phyloP scores from a whole-genome alignment of 768 basidiomycete species.

The Clavulina sp. region DNA sequence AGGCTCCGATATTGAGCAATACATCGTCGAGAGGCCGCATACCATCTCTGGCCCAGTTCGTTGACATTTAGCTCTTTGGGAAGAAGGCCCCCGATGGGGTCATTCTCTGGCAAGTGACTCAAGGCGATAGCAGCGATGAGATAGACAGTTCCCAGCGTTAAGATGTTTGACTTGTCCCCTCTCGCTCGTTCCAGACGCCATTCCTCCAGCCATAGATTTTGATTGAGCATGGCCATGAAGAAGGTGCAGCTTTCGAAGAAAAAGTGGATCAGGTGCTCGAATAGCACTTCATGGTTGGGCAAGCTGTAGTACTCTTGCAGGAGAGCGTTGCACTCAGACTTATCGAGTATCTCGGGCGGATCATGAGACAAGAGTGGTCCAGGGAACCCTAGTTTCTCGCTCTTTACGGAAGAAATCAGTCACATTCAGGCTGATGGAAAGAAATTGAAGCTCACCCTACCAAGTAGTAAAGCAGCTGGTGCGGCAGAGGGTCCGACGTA shows the following conservation, averaged over 20 bases:
- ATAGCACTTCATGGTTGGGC: background rate
- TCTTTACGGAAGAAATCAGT: background rate
- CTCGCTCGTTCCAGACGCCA: constrained; percentile 29
- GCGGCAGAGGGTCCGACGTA: background rate
- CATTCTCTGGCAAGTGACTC: constrained; percentile 50
- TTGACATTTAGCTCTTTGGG: background rate
- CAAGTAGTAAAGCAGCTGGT: background rate
- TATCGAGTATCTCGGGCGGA: background rate
- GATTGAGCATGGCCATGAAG: constrained; percentile 66
- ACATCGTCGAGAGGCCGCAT: background rate
- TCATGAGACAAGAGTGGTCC: background rate
- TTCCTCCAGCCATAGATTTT: constrained; percentile 37
- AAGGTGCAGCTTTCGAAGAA: constrained; percentile 83
- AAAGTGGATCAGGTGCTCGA: constrained; percentile 48
- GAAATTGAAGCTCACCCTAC: background rate
- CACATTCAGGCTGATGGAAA: background rate
- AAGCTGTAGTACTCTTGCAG: background rate
- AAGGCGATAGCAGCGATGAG: constrained; percentile 58
- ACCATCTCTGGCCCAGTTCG: background rate
- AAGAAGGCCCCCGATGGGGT: constrained; percentile 34
- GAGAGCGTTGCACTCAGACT: background rate
- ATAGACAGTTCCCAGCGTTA: constrained; percentile 54
- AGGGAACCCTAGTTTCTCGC: background rate
- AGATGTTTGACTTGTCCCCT: constrained; percentile 40
- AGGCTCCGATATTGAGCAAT: background rate